Percentiles rank a stretch among this genome's conserved stretches.
Conservation (phyloP, 768 basidiomycete genomes). For the Trametes punicea region DNA sequence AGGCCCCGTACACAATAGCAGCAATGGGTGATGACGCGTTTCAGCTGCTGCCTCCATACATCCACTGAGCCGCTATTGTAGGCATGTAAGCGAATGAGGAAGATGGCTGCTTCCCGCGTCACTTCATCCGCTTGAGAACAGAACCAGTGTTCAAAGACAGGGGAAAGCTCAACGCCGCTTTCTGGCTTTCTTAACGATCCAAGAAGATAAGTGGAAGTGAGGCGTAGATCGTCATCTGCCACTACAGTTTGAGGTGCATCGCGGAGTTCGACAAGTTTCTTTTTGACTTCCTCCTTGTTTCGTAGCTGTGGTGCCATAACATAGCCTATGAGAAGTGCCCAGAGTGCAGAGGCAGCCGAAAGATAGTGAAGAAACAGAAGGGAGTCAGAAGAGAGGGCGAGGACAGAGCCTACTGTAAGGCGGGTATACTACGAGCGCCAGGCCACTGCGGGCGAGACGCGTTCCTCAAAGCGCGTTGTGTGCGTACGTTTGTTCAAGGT, state of each 20-base stretch:
- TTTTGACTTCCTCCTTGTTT: constrained; percentile 39
- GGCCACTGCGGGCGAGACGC: constrained; percentile 8
- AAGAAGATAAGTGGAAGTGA: constrained; percentile 55
- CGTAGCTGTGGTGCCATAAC: constrained; percentile 16
- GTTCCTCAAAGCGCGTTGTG: constrained; percentile 13
- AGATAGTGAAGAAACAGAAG: neutral
- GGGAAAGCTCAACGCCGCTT: constrained; percentile 31
- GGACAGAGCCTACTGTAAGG: neutral
- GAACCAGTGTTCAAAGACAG: constrained; percentile 64
- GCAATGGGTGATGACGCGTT: constrained; percentile 58
- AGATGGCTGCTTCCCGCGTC: constrained; percentile 68
- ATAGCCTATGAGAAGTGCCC: too few relatives aligned
- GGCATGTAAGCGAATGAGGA: constrained; percentile 79
- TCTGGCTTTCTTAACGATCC: constrained; percentile 15
- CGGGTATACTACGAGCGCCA: constrained; percentile 6
- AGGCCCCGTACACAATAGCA: constrained; percentile 67
- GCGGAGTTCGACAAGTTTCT: constrained; percentile 52
- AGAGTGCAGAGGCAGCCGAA: too few relatives aligned
- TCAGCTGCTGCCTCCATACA: constrained; percentile 59
- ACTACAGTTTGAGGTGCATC: constrained; percentile 55
- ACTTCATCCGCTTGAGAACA: constrained; percentile 58
- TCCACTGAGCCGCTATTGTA: constrained; percentile 58
- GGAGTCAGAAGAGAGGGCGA: neutral
- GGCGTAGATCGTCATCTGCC: constrained; percentile 46
- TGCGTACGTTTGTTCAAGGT: neutral